These are phyloP conservation scores for Carnegiea gigantea DNA, from an alignment of 179 eudicot species.

Conservation along the genomic window DNA sequence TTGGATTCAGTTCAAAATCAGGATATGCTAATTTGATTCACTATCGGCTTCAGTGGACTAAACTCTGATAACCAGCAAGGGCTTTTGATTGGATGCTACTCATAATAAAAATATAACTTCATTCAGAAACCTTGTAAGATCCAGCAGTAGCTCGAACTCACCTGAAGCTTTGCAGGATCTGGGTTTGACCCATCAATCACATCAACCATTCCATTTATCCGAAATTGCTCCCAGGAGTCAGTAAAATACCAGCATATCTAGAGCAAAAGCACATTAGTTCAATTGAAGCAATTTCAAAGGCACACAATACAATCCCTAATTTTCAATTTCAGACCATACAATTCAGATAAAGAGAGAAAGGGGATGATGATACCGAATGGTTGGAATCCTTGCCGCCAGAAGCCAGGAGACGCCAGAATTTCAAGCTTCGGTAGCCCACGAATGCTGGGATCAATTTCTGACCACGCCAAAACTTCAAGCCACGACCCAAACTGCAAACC, in stretches of 20 bases:
- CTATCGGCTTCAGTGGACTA: background rate
- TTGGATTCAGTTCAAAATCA: background rate
- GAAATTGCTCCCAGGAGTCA: slow-evolving; percentile 91
- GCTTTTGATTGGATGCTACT: background rate
- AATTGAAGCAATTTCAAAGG: no score
- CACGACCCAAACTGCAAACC: no score
- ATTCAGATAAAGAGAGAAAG: no score
- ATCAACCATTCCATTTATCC: slow-evolving; percentile 70
- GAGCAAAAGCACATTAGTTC: slow-evolving; percentile 18
- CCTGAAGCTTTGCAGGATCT: slow-evolving; percentile 70
- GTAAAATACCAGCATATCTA: slow-evolving; percentile 96
- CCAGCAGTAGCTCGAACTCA: slow-evolving; percentile 18
- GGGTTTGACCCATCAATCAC: slow-evolving; percentile 65
- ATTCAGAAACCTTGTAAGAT: background rate
- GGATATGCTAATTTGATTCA: background rate
- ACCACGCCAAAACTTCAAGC: no score
- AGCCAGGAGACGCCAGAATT: no score
- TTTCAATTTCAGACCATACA: no score
- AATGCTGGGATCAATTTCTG: no score
- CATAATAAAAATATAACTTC: background rate
- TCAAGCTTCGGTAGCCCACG: no score
- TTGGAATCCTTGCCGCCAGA: no score
- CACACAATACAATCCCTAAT: no score
- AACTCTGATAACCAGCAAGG: background rate
- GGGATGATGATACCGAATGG: no score